phyloP scores from a whole-genome alignment of 805 yeast species.

The Monosporozyma unispora region DNA sequence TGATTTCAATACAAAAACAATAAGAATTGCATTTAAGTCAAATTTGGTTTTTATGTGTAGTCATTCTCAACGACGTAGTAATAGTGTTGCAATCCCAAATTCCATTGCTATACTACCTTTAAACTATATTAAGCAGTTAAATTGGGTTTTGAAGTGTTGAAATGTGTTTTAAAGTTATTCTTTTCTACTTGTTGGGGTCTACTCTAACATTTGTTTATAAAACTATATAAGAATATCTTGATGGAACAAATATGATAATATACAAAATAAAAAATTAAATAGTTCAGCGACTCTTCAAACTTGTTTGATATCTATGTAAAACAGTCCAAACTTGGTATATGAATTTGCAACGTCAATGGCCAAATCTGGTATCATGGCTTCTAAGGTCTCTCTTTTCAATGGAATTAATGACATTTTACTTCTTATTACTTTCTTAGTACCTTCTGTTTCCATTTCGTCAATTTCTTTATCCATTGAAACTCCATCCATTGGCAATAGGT shows the following conservation, averaged over 20 bases:
- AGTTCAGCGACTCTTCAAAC: too few relatives aligned
- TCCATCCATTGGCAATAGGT: neutral
- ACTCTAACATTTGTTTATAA: too few relatives aligned
- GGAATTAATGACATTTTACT: neutral
- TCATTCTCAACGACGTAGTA: neutral
- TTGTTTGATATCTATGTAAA: neutral
- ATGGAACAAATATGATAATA: neutral
- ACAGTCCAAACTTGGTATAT: neutral
- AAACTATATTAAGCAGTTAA: too few relatives aligned
- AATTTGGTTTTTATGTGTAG: neutral
- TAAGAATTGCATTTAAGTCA: neutral
- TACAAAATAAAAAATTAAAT: neutral
- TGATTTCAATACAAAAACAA: neutral
- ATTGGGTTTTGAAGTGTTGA: too few relatives aligned
- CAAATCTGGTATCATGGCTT: neutral
- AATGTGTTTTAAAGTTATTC: too few relatives aligned
- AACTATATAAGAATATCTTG: neutral
- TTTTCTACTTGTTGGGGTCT: too few relatives aligned
- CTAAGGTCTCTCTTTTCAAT: neutral
- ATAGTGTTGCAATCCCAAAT: neutral
- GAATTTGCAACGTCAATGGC: neutral
- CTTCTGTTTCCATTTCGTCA: neutral
- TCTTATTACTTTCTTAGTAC: neutral
- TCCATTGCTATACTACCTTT: neutral
- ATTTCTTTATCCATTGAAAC: neutral